Evolutionary conservation across 1,139 yeast species (phyloP).

Genomic region (Zygosaccharomyces sapae): DNA sequence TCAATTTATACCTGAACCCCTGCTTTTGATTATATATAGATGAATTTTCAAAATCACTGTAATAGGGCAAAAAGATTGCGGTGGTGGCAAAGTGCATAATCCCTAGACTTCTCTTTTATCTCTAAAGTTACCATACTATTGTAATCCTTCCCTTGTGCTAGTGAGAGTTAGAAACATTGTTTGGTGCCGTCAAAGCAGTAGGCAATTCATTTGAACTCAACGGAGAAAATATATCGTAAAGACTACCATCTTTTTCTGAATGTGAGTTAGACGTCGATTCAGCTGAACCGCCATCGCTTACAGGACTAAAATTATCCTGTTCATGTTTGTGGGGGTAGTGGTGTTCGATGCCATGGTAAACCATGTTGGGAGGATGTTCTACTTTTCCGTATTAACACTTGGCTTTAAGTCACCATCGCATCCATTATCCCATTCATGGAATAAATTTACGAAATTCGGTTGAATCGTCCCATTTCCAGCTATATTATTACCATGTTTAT

Average conservation of each 20-base stretch:
- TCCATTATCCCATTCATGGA: constrained; percentile 9
- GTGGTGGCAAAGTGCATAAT: constrained; percentile 11
- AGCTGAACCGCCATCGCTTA: neutral
- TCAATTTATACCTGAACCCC: constrained; percentile 8
- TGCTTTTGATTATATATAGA: too few relatives aligned
- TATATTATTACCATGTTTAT: neutral
- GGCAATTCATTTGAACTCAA: constrained; percentile 10
- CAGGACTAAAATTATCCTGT: neutral
- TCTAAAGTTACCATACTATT: neutral
- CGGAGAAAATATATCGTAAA: constrained; percentile 14
- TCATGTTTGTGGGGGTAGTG: too few relatives aligned
- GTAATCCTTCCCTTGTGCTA: neutral
- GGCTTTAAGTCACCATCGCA: too few relatives aligned
- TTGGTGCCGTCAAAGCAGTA: constrained; percentile 13
- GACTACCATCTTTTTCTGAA: neutral
- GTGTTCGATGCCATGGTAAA: too few relatives aligned
- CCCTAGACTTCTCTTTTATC: neutral
- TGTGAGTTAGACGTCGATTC: neutral
- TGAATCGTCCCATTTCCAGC: neutral
- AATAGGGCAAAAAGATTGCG: constrained; percentile 11
- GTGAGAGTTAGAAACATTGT: neutral
- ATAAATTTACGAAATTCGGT: constrained; percentile 13
- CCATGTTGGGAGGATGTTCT: too few relatives aligned
- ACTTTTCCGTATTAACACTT: too few relatives aligned
- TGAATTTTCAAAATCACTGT: constrained; percentile 9